phyloP scores from a whole-genome alignment of 2,329 filamentous ascomycete genomes.

The Emericellopsis atlantica region DNA sequence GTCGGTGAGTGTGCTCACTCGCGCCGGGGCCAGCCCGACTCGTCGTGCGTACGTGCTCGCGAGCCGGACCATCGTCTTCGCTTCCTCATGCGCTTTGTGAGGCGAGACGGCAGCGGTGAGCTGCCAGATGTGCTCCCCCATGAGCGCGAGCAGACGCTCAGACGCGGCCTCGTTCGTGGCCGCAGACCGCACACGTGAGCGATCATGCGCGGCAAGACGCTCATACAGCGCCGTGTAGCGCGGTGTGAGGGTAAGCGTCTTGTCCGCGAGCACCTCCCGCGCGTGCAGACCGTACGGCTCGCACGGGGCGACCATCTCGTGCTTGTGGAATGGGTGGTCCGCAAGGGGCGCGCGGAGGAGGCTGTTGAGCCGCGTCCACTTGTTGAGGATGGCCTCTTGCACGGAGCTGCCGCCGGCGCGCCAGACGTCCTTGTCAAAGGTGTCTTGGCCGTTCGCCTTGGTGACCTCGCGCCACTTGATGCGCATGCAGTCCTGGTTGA shows the following conservation, averaged over 20 bases:
- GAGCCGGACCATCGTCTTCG: too few relatives aligned
- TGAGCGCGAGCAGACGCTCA: too few relatives aligned
- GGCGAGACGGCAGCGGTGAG: too few relatives aligned
- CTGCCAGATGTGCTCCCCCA: too few relatives aligned
- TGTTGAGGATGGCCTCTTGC: not conserved
- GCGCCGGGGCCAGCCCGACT: not conserved
- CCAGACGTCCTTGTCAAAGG: slow-evolving; percentile 1
- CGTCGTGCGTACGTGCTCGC: too few relatives aligned
- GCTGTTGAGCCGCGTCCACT: slow-evolving; percentile 1
- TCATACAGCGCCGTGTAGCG: too few relatives aligned
- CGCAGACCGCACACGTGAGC: too few relatives aligned
- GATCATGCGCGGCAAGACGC: too few relatives aligned
- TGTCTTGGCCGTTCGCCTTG: not conserved
- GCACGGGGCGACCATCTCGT: slow-evolving; percentile 1
- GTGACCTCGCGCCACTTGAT: slow-evolving; percentile 1
- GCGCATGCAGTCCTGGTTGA: slow-evolving; percentile 2
- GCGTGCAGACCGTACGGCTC: not conserved
- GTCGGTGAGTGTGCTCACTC: not conserved
- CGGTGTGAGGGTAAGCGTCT: too few relatives aligned
- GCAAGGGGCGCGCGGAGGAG: slow-evolving; percentile 1
- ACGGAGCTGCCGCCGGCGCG: slow-evolving; percentile 1
- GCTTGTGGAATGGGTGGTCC: not conserved
- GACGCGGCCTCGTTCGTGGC: too few relatives aligned
- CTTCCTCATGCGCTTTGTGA: too few relatives aligned
- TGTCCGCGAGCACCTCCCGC: too few relatives aligned